Conservation (phyloP, 148 eudicot genomes). For the Oxyria digyna region DNA sequence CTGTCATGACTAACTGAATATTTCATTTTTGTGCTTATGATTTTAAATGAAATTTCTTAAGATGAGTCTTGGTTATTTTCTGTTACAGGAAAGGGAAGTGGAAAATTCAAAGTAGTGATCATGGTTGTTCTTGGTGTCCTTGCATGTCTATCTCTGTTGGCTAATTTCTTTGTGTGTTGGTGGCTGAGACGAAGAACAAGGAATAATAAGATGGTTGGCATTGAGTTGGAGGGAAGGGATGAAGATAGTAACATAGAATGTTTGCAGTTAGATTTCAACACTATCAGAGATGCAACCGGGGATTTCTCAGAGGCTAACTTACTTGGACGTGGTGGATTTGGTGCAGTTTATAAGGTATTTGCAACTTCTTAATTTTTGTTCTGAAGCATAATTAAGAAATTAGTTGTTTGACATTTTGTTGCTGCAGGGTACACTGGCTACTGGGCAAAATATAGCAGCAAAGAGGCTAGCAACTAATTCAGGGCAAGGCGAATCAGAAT, state of each 20-base stretch:
- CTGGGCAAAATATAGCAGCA: background rate
- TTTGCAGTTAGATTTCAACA: slow-evolving; percentile 2
- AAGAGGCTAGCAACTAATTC: background rate
- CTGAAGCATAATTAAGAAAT: background rate
- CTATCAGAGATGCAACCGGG: slow-evolving; percentile 27
- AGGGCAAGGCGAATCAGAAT: background rate
- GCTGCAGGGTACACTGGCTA: background rate
- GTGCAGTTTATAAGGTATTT: slow-evolving; percentile 30
- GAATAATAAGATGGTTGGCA: background rate
- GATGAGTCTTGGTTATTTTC: background rate
- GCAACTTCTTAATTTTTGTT: background rate
- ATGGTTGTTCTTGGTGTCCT: background rate
- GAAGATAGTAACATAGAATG: background rate
- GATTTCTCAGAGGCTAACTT: slow-evolving; percentile 27
- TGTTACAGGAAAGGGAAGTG: background rate
- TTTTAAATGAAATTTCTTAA: background rate
- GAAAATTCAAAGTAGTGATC: background rate
- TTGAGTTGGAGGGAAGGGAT: background rate
- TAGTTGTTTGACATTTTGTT: background rate
- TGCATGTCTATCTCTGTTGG: background rate
- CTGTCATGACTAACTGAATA: background rate
- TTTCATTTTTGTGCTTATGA: no score
- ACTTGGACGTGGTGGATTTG: slow-evolving; percentile 56
- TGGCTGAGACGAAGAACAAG: background rate
- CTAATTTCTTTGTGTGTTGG: background rate